Base-by-base conservation (phyloP, 2,329 filamentous ascomycete species). In the Sclerotiophoma versabilis region DNA sequence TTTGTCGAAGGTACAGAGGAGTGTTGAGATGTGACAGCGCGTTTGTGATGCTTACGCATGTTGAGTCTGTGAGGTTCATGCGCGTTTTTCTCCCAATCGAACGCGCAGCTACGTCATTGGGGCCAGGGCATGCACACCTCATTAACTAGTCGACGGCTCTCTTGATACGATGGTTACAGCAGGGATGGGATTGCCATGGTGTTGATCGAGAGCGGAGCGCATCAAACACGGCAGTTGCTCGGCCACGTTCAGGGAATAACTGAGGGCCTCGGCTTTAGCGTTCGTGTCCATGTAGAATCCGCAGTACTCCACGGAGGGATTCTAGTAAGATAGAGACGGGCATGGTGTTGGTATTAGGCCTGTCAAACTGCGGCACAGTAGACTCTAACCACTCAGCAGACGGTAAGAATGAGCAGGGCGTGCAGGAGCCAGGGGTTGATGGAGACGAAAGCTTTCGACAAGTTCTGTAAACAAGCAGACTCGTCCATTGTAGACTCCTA, bases 211-310 rank as follows among this genome's bases (percentile, higher is more conserved):
- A 38, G 29, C 14, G 26, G 36, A 11, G 22, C 29, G 41, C 27
- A 30, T 20, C 22, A 36, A 47, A 45, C 22, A 26, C 51, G 51
- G 51, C 46, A 46, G 19, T 41, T 39, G 41, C 17, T 49, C 51
- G 51, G 45, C 51, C 45, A 49, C 9, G 45, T 49, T 45, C 51
- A 45, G 38, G 17, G 12, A 15, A 23, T n/a, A n/a, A n/a, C n/a
- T n/a, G n/a, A n/a, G n/a, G n/a, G n/a, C n/a, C n/a, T n/a, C n/a
- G 27, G 11, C 20, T 23, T 37, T 11, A 19, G 8, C 11, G 10
- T 27, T 41, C 4, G 2, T 2, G 23, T 12, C 23, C 5, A 15
- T 9, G 8, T 15, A 27, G 7, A 11, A 19, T 12, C n/a, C 3
- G 2, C 10, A 10, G 12, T 41, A 15, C 22, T 38, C 22, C 14